Evolutionary conservation across 257 asterid species (phyloP).

Genomic region (Jaltomata sinuosa): DNA sequence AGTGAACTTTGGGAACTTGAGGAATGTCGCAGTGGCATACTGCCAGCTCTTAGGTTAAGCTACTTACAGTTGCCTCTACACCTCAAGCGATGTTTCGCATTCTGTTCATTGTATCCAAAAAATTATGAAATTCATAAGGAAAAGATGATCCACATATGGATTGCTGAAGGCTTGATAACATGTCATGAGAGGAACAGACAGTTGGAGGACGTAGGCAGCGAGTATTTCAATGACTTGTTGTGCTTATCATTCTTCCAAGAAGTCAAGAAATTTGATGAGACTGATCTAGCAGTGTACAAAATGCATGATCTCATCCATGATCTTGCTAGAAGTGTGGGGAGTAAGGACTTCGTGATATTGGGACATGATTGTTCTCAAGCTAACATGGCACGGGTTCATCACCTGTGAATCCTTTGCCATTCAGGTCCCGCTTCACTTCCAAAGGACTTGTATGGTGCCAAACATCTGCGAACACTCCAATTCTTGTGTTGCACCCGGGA

Average conservation of each 20-base stretch:
- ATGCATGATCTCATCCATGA: conserved; percentile 14
- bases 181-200: neutral
- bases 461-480: conserved; percentile 8
- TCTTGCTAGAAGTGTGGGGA: conserved; percentile 8
- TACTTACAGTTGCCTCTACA: conserved; percentile 7
- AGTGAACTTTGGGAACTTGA: conserved; percentile 17
- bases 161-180: conserved; percentile 14
- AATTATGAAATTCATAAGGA: conserved; percentile 7
- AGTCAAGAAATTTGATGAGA: neutral
- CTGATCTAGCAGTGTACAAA: neutral
- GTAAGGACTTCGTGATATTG: neutral
- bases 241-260: conserved; percentile 10
- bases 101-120: conserved; percentile 16
- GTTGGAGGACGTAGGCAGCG: conserved; percentile 8
- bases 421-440: neutral
- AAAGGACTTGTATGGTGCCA: conserved; percentile 3
- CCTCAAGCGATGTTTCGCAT: conserved; percentile 12
- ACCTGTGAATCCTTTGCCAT: neutral
- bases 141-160: conserved; percentile 12
- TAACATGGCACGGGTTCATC: neutral
- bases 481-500: neutral
- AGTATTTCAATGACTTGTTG: conserved; percentile 11
- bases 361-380: neutral
- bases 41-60: conserved; percentile 16
- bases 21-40: conserved; percentile 2